Evolutionary conservation across 176 grass and related monocot genomes (phyloP).

Genomic region (Avena insularis): DNA sequence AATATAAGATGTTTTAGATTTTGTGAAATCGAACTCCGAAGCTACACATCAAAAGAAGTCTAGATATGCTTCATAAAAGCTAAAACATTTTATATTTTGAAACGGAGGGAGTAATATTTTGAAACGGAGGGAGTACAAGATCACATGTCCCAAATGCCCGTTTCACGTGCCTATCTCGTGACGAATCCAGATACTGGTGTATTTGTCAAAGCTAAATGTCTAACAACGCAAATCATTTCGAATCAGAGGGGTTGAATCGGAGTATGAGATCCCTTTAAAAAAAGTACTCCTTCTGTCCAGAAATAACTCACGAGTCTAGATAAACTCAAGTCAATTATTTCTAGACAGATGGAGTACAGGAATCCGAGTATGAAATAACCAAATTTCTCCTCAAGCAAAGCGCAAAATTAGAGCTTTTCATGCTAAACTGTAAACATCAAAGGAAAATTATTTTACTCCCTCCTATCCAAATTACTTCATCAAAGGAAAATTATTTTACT

Average conservation of each 20-base stretch:
- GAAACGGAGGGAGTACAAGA: too few relatives aligned
- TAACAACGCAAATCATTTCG: not conserved
- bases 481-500: not conserved
- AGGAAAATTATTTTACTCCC: not conserved
- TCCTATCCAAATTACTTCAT: not conserved
- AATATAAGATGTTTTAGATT: too few relatives aligned
- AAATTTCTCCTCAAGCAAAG: not conserved
- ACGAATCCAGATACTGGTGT: not conserved
- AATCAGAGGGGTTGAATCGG: conserved; percentile 5
- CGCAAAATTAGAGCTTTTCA: not conserved
- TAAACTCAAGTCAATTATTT: too few relatives aligned
- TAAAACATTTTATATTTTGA: too few relatives aligned
- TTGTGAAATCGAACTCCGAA: too few relatives aligned
- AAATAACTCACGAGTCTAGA: too few relatives aligned
- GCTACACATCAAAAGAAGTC: too few relatives aligned
- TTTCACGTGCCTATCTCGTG: conserved; percentile 8
- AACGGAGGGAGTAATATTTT: too few relatives aligned
- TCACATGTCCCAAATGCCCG: not conserved
- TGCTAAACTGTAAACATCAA: not conserved
- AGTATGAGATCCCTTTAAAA: not conserved
- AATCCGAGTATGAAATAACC: not conserved
- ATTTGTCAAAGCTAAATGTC: not conserved
- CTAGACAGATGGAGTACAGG: not conserved
- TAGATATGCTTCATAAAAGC: too few relatives aligned
- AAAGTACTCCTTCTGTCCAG: not conserved